phyloP scores from a whole-genome alignment of 169 alveolate genomes.

The Plasmodium falciparum region DNA sequence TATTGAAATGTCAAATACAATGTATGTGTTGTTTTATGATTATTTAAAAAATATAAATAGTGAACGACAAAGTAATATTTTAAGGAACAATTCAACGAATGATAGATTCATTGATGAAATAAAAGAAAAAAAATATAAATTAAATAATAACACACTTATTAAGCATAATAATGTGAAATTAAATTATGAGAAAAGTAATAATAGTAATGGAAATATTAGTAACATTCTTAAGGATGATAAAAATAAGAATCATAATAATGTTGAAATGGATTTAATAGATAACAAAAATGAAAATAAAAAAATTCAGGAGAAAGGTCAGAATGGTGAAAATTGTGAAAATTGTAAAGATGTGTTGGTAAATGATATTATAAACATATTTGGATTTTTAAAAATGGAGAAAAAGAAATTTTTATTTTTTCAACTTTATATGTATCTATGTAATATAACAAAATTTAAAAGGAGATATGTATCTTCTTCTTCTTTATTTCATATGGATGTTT shows the following conservation, averaged over 20 bases:
- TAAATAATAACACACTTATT: constrained; percentile 1
- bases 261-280: constrained; percentile 1
- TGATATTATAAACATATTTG: constrained; percentile 35
- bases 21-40: constrained; percentile 46
- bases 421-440: constrained; percentile 51
- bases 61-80: constrained; percentile 13
- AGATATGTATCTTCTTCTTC: constrained; percentile 40
- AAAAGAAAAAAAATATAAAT: constrained; percentile 6
- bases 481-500: constrained; percentile 44
- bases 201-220: constrained; percentile 16
- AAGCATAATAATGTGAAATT: neutral
- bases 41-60: constrained; percentile 38
- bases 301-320: neutral
- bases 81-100: neutral
- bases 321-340: too few species aligned
- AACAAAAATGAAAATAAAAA: neutral
- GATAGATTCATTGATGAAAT: constrained; percentile 7
- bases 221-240: constrained; percentile 3
- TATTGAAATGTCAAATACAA: constrained; percentile 70
- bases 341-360: neutral
- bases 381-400: constrained; percentile 53
- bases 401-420: constrained; percentile 61
- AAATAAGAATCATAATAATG: constrained; percentile 3
- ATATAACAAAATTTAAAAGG: constrained; percentile 35
- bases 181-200: neutral